These are phyloP conservation scores for Zasmidium cellare DNA, from an alignment of 2,329 filamentous ascomycete species.

Conservation along the genomic window DNA sequence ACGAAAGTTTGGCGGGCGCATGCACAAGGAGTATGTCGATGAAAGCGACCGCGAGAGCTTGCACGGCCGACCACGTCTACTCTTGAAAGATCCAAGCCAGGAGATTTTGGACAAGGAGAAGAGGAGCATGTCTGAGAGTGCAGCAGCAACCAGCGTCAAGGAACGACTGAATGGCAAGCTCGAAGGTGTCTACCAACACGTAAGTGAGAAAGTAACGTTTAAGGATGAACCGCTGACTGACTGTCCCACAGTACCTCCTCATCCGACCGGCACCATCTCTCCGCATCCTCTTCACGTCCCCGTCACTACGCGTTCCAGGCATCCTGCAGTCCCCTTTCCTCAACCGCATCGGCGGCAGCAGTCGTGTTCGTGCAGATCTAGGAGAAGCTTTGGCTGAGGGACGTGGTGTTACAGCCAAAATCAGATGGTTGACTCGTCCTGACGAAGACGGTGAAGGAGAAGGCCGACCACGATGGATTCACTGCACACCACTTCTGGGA, in stretches of 20 bases:
- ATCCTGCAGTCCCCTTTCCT: constrained; percentile 52
- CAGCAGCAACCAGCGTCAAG: constrained; percentile 15
- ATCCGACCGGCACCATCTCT: constrained; percentile 50
- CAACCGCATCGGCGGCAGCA: constrained; percentile 51
- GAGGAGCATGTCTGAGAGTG: constrained; percentile 14
- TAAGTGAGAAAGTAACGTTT: constrained; percentile 37
- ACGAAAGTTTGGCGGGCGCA: constrained; percentile 61
- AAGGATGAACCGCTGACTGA: neutral
- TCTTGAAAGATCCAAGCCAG: constrained; percentile 50
- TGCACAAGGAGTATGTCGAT: constrained; percentile 57
- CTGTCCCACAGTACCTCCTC: constrained; percentile 44
- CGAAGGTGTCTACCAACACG: constrained; percentile 59
- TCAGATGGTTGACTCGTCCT: constrained; percentile 64
- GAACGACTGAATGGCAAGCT: constrained; percentile 42
- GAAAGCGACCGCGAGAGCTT: constrained; percentile 47
- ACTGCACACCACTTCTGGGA: constrained; percentile 72
- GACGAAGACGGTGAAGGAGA: constrained; percentile 45
- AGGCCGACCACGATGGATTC: constrained; percentile 71
- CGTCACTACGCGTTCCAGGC: constrained; percentile 50
- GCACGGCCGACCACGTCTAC: constrained; percentile 44
- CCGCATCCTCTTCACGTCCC: constrained; percentile 52
- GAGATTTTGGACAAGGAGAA: constrained; percentile 26
- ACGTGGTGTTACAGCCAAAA: constrained; percentile 71
- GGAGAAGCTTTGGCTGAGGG: constrained; percentile 65
- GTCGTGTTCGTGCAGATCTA: constrained; percentile 55